These are phyloP conservation scores for Picea sitchensis DNA, from an alignment of 75 land plant species.

Conservation along the genomic window DNA sequence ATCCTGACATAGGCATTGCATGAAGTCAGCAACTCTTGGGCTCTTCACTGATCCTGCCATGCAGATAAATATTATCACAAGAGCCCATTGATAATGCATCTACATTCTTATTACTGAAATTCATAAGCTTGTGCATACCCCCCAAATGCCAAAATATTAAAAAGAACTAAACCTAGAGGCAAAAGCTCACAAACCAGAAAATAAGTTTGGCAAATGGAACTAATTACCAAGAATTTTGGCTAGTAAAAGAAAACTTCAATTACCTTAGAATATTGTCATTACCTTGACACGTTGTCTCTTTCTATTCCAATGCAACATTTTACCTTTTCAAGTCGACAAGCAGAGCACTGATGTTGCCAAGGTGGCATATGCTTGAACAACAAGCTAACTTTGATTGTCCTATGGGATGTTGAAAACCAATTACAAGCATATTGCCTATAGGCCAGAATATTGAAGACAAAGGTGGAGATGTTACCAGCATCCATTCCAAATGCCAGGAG, in stretches of 20 bases:
- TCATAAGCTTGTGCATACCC: conserved; percentile 1
- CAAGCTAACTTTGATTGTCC: neutral
- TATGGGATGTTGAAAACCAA: neutral
- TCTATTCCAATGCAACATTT: neutral
- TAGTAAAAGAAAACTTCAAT: neutral
- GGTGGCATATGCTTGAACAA: neutral
- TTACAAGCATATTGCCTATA: neutral
- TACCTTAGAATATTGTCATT: neutral
- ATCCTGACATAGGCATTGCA: conserved; percentile 65
- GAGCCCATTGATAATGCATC: conserved; percentile 14
- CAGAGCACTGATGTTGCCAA: neutral
- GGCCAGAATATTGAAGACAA: neutral
- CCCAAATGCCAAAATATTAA: neutral
- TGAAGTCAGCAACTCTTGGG: conserved; percentile 52
- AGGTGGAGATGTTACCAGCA: neutral
- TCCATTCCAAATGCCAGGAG: neutral
- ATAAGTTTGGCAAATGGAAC: neutral
- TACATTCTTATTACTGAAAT: conserved; percentile 11
- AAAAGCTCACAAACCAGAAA: neutral
- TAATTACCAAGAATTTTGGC: neutral
- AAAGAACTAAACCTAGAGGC: neutral
- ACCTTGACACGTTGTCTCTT: neutral
- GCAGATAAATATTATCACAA: conserved; percentile 15
- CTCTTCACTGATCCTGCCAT: conserved; percentile 39
- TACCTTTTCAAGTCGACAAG: neutral